Base-by-base conservation (phyloP, 2,329 filamentous ascomycete genomes). In the Monosporascus cannonballus region DNA sequence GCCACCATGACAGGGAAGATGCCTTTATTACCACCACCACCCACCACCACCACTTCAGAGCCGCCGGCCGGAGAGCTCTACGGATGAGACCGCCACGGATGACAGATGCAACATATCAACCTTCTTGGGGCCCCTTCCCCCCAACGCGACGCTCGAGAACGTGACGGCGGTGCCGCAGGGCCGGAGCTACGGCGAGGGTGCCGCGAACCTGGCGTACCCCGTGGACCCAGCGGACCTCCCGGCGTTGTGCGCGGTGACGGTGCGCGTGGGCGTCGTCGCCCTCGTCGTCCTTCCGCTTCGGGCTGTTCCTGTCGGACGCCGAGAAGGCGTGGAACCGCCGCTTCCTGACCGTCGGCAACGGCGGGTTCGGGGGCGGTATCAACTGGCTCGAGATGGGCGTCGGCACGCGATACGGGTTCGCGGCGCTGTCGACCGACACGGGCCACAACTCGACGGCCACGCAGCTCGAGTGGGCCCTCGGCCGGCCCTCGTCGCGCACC, bases 381-480 rank as follows among this genome's bases (percentile, higher is more conserved):
- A 68, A 69, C 51, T 69, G 66, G 67, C 56, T 66, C 7, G 67
- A 67, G 41, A 68, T 69, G 67, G 61, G 64, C 17, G 56, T 61
- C 2, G 64, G 60, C 1, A 62, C 58, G 1, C 59, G 65, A 25
- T 71, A 73, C 51, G 74, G 74, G 8, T 74, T 73, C 51, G 72
- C 72, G 4, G 62, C 69, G 4, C 57, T 73, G 14, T 71, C 69
- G 2, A 76, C 73, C 0, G 73, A 76, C 55, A 75, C 71, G 0
- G 75, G 74, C 8, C 74, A 77, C 55, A 68, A 62, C 48, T 73
- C 71, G 1, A 57, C 60, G 0, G 30, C 58, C 3, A 22, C 46
- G 1, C 67, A 73, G 49, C 52, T 61, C 7, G 54, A 56, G 37
- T 77, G 75, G 74, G 73, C 71, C 2, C 58, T 73, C 3, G 58